phyloP scores from a whole-genome alignment of 495 filamentous ascomycete species.

The Hypomontagnella monticulosa region DNA sequence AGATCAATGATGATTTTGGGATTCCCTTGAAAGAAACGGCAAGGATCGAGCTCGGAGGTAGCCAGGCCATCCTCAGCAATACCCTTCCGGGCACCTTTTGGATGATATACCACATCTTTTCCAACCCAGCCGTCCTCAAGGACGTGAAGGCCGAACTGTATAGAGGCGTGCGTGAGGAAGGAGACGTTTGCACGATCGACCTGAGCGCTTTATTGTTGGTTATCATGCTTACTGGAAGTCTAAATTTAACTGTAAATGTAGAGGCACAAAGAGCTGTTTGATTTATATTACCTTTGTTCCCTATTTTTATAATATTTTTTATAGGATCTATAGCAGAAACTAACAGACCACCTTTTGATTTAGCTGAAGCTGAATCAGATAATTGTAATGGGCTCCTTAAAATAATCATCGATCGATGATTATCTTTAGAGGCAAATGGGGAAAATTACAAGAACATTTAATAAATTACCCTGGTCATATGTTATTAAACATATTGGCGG shows the following conservation, averaged over 20 bases:
- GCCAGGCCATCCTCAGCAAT: constrained; percentile 20
- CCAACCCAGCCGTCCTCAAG: constrained; percentile 13
- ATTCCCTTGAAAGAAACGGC: constrained; percentile 17
- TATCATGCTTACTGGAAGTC: constrained; percentile 1
- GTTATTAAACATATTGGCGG: too few relatives aligned
- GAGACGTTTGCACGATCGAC: constrained; percentile 5
- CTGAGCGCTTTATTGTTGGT: constrained; percentile 4
- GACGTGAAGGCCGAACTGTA: constrained; percentile 24
- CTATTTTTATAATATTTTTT: constrained; percentile 11
- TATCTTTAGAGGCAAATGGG: too few relatives aligned
- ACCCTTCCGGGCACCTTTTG: constrained; percentile 24
- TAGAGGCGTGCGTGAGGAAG: not conserved
- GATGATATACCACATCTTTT: constrained; percentile 32
- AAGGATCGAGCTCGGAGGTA: constrained; percentile 27
- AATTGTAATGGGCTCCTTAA: too few relatives aligned
- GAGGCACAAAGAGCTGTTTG: constrained; percentile 1
- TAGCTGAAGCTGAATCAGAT: too few relatives aligned
- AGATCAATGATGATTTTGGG: constrained; percentile 19
- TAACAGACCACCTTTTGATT: not conserved
- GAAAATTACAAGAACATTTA: too few relatives aligned
- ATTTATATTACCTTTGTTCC: constrained; percentile 5
- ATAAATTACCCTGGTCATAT: too few relatives aligned
- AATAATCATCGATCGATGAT: too few relatives aligned
- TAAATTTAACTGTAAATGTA: constrained; percentile 3
- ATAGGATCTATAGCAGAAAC: constrained; percentile 1